These are phyloP conservation scores for Marvania coccoides DNA, from an alignment of 139 green algal genomes.

Conservation along the genomic window DNA sequence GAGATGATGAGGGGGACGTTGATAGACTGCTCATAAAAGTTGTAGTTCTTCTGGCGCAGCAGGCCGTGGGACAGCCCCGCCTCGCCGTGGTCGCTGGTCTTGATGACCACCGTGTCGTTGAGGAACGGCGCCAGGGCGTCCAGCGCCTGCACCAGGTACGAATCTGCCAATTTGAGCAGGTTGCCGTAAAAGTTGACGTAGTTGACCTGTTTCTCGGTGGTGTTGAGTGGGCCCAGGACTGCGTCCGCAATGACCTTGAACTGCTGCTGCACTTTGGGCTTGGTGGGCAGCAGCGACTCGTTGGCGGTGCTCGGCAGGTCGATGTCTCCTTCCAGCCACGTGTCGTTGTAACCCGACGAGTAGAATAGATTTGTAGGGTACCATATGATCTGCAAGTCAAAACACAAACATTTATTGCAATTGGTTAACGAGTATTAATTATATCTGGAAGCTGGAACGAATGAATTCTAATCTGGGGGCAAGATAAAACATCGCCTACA, in stretches of 20 bases:
- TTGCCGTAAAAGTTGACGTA: conserved; percentile 23
- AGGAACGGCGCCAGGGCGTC: background rate
- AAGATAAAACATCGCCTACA: no score
- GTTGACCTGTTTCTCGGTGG: background rate
- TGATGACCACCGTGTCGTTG: conserved; percentile 2
- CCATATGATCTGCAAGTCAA: no score
- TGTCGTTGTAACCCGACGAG: background rate
- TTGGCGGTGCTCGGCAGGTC: conserved; percentile 3
- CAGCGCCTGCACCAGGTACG: background rate
- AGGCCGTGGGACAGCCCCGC: background rate
- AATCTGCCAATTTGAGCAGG: conserved; percentile 6
- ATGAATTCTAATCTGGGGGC: no score
- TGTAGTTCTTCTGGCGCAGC: conserved; percentile 17
- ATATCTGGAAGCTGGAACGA: no score
- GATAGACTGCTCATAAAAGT: conserved; percentile 1
- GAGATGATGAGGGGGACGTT: conserved; percentile 12
- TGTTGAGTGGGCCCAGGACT: background rate
- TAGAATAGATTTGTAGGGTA: no score
- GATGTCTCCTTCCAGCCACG: background rate
- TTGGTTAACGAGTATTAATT: no score
- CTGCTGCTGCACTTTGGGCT: conserved; percentile 3
- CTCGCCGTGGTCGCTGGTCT: conserved; percentile 10
- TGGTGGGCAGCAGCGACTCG: conserved; percentile 7
- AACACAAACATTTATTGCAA: no score
- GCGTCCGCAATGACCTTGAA: background rate